Conservation (phyloP, 768 basidiomycete genomes). For the Tephrocybe sp. region DNA sequence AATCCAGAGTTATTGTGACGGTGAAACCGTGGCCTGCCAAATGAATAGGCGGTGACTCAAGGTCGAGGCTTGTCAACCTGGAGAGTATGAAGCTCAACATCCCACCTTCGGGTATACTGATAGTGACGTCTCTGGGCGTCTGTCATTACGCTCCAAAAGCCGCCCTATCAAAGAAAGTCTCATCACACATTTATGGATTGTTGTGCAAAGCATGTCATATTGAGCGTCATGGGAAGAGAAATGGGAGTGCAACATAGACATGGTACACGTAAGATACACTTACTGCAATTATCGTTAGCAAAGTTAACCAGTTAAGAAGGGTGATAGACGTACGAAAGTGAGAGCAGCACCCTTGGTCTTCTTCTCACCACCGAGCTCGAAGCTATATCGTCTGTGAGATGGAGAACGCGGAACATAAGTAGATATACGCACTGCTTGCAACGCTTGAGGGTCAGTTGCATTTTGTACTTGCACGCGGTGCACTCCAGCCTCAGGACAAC, state of each 20-base stretch:
- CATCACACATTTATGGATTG: too few species aligned
- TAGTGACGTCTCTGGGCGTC: too few species aligned
- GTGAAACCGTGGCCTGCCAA: too few species aligned
- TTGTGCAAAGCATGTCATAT: constrained; percentile 22
- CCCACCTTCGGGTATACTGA: too few species aligned
- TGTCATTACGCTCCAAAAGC: too few species aligned
- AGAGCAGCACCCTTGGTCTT: constrained; percentile 98
- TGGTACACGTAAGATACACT: constrained; percentile 19
- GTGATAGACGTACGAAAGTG: constrained; percentile 71
- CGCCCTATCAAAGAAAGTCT: too few species aligned
- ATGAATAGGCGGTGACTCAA: too few species aligned
- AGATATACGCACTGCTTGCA: constrained; percentile 87
- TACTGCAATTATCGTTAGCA: constrained; percentile 14
- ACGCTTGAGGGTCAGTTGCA: constrained; percentile 94
- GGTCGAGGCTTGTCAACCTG: too few species aligned
- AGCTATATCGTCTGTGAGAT: constrained; percentile 46
- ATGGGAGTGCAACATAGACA: constrained; percentile 16
- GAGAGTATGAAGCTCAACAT: too few species aligned
- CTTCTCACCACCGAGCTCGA: constrained; percentile 99
- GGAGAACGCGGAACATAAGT: not conserved
- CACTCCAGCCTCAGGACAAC: constrained; percentile 97
- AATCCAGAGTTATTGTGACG: too few species aligned
- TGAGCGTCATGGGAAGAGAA: constrained; percentile 14
- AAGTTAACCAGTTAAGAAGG: not conserved
- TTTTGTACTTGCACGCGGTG: constrained; percentile 98